Evolutionary conservation across 768 basidiomycete genomes (phyloP), one percentile per base, ranked within the genome.

Genomic region (Kwoniella europaea): DNA sequence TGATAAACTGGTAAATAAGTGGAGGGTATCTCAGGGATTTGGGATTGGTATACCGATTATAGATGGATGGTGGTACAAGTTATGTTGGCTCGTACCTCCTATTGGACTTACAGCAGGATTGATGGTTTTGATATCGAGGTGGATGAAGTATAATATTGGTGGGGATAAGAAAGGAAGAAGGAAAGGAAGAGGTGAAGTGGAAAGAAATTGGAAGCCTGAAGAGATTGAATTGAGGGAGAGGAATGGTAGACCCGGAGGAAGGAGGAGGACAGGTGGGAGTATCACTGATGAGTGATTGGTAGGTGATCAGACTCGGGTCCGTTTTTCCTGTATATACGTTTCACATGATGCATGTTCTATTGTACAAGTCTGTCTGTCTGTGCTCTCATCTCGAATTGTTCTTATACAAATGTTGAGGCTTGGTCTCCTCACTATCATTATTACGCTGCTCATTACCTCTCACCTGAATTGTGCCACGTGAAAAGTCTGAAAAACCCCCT

Each of bases 31-130:
- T n/a, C 76, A 79, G 60, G 75, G 79, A 2, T 71, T 76, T 10
- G 50, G 29, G 7, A 35, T 35, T 20, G 20, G 20, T n/a, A 56
- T 20, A 20, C 24, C 22, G 9, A 18, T 61, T 61, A 80, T 76
- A 0, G 68, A 50, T 2, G 84, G 85, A 0, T 86, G 86, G 85
- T 84, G 83, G 68, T 86, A 84, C 84, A 71, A 76, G 20, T 5
- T 74, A 80, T 88, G 81, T 85, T 91, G 77, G 87, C 84, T 83
- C 66, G 69, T 71, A 82, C 91, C 81, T 71, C 86, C 86, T 0
- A 59, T 85, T 0, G 86, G 86, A 6, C 42, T 87, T 4, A 60
- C 82, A 7, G 77, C 78, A 27, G 85, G 82, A 56, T 42, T 65
- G 60, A 2, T 75, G 75, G 35, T 73, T 74, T 29, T 84, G 73